Base-by-base conservation (phyloP, 164 flowering plant species). In the Santalum album region DNA sequence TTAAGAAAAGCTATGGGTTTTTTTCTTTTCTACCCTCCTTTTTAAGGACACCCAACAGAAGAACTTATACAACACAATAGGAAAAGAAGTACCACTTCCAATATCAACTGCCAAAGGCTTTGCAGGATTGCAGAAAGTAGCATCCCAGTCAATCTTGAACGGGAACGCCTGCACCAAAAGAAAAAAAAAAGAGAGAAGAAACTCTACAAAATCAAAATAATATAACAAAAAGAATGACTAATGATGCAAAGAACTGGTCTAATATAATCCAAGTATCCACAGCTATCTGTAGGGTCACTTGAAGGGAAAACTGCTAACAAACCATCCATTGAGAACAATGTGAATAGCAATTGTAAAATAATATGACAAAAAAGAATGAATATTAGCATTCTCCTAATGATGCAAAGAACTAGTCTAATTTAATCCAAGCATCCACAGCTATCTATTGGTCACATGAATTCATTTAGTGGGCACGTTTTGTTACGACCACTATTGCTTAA, bases 91-190 rank as follows among this genome's bases (percentile, higher is more conserved):
- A 87, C 97, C 97, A 63, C 96, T 83, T 67, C 97, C 97, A 59
- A 90, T 73, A 68, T 90, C 97, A 66, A 85, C 91, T 15, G 76
- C 75, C 69, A 90, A 76, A 53, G 94, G 94, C 57, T 56, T 77
- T 53, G 69, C 34, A 61, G 89, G 82, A 75, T 87, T 71, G 63
- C 34, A 21, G 59, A 75, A 87, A 34, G 63, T 59, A 22, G 65
- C 55, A 43, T 55, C 62, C 97, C 97, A 90, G 61, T 85, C 69
- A 53, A 82, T 66, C 58, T 68, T 66, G 61, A 61, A 76, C 24
- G 96, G 90, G 57, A 78, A 90, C 61, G 82, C 94, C 97, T 90
- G 76, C 71, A 73, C 17, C 64, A 65, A 51, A 56, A 63, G 6
- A 29, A 29, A 29, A 3, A 3, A 9, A 4, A 29, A 29, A 4